These are phyloP conservation scores for Cydonia oblonga DNA, from an alignment of 331 rosid genomes.

Conservation along the genomic window DNA sequence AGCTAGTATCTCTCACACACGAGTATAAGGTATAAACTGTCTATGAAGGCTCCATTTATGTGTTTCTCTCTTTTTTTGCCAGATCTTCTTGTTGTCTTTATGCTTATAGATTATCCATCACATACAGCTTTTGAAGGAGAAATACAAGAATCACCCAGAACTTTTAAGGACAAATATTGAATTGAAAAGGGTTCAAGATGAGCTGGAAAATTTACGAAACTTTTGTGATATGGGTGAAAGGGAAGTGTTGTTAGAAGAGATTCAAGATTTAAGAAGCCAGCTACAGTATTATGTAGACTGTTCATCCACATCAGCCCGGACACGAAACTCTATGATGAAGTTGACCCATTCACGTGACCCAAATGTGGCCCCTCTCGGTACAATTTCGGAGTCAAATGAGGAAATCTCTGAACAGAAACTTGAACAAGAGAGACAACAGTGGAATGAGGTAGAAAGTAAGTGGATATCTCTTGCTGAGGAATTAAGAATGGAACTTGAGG, in stretches of 20 bases:
- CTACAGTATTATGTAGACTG: constrained; percentile 70
- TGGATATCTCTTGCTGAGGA: constrained; percentile 92
- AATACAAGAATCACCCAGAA: constrained; percentile 88
- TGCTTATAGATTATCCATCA: constrained; percentile 13
- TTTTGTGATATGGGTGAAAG: constrained; percentile 77
- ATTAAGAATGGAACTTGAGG: constrained; percentile 75
- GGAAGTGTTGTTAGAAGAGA: constrained; percentile 90
- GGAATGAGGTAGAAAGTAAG: constrained; percentile 85
- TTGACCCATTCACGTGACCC: constrained; percentile 49
- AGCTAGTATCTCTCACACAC: constrained; percentile 51
- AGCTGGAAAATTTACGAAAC: constrained; percentile 54
- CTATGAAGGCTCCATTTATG: constrained; percentile 3
- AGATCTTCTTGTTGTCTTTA: not conserved
- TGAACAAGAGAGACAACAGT: constrained; percentile 64
- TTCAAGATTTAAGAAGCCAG: constrained; percentile 84
- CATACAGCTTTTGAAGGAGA: constrained; percentile 75
- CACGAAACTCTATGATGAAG: constrained; percentile 51
- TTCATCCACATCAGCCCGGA: constrained; percentile 42
- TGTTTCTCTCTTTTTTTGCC: not conserved
- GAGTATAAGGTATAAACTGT: constrained; percentile 67
- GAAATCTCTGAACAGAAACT: constrained; percentile 41
- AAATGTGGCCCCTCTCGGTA: constrained; percentile 37
- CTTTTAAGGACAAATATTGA: constrained; percentile 67
- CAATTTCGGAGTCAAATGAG: constrained; percentile 36
- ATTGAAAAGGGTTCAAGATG: constrained; percentile 63